Conservation (phyloP, 352 stramenopile species). For the Globisporangium carolinianum region DNA sequence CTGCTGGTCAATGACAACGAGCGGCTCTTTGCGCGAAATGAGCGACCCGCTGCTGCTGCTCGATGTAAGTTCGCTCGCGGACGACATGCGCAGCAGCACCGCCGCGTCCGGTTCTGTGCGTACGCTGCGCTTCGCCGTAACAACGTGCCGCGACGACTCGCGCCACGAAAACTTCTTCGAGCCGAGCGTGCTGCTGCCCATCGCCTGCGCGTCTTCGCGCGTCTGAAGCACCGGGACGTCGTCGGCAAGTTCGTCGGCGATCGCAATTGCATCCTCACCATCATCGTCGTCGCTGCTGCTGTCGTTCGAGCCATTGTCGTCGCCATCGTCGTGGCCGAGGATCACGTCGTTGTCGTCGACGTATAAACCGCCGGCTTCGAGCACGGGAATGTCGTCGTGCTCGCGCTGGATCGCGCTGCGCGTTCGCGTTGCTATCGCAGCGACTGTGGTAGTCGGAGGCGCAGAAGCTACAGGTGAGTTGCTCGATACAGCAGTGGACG, state of each 20-base stretch:
- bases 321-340: conserved; percentile 14
- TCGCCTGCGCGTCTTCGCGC: conserved; percentile 37
- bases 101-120: conserved; percentile 26
- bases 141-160: conserved; percentile 23
- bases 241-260: conserved; percentile 30
- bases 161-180: conserved; percentile 51
- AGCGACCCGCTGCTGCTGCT: conserved; percentile 26
- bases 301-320: conserved; percentile 18
- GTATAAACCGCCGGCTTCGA: conserved; percentile 27
- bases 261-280: too few relatives aligned
- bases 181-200: conserved; percentile 15
- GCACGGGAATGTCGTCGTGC: conserved; percentile 63
- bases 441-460: not conserved
- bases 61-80: conserved; percentile 24
- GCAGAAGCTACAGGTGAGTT: not conserved
- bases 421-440: conserved; percentile 7
- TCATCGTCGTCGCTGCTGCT: conserved; percentile 20
- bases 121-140: conserved; percentile 4
- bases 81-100: conserved; percentile 47
- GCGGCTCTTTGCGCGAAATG: conserved; percentile 27
- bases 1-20: conserved; percentile 33
- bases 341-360: conserved; percentile 17
- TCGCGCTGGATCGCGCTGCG: not conserved
- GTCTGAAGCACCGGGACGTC: conserved; percentile 68
- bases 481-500: not conserved